Evolutionary conservation across 2,329 filamentous ascomycete species (phyloP), one percentile per base, ranked within the genome.

Genomic region (Cytospora piceae): DNA sequence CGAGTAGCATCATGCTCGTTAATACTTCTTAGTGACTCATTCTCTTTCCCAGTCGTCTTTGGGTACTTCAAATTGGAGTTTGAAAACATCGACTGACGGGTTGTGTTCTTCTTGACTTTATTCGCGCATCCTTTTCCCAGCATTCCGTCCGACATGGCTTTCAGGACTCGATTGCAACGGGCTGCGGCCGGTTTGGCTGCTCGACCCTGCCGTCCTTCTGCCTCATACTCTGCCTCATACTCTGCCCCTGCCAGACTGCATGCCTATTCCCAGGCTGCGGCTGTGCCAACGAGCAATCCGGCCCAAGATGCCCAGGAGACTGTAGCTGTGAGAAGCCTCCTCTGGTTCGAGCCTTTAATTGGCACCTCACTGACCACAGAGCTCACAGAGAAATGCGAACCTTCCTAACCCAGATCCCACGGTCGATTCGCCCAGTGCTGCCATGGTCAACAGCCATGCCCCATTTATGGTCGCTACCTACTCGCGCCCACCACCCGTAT

Each of bases 401-500:
- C 71, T 82, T 15, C 83, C 90, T 12, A 92, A 90, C 70, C 85
- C 90, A 58, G 93, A 96, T 73, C 92, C 93, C 42, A 74, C 87
- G 17, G 73, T 85, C 57, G 90, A 93, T 77, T 95, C 93, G 0
- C 81, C 87, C 72, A 96, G 92, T 70, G 86, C 88, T 39, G 84
- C 88, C 34, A 85, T 97, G 67, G 87, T 97, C 70, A 84, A 87
- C 70, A 87, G 92, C 68, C 88, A 93, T 73, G 85, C 89, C 37
- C 90, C 91, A 3, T 98, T 89, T 79, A 98, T 99, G 94, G 91
- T 99, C 32, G 90, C 93, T 2, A 99, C 95, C 61, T 99, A 99
- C 78, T 88, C 93, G 61, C 92, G 95, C 31, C 94, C 95, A 58
- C 85, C 91, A 54, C 93, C 93, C 2, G 91, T 98, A 74, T 97